phyloP scores from a whole-genome alignment of 1,139 yeast genomes.

The Yamadazyma sp. region DNA sequence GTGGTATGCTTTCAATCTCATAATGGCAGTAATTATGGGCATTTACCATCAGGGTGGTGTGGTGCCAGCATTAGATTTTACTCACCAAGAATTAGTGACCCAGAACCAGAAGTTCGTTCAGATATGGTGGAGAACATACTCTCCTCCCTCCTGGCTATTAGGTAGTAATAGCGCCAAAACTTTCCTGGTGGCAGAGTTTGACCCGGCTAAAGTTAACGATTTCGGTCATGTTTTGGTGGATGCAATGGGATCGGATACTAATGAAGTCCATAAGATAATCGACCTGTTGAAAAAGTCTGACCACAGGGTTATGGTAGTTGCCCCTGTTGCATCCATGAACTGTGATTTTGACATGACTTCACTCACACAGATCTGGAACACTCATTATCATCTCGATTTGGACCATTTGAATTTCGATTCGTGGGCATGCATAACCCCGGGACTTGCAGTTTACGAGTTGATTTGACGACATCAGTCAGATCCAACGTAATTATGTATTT shows the following conservation, averaged over 20 bases:
- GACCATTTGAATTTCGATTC: constrained; percentile 63
- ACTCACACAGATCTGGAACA: constrained; percentile 41
- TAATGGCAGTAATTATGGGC: constrained; percentile 70
- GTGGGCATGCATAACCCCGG: constrained; percentile 52
- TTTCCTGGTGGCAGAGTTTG: constrained; percentile 18
- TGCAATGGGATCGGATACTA: constrained; percentile 54
- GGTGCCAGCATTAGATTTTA: constrained; percentile 56
- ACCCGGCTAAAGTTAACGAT: constrained; percentile 5
- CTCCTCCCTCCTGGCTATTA: constrained; percentile 89
- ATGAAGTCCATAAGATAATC: constrained; percentile 7
- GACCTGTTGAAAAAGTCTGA: constrained; percentile 1
- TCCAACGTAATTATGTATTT: constrained; percentile 6
- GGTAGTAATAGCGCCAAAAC: constrained; percentile 33
- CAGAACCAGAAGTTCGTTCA: constrained; percentile 28
- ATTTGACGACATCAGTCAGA: constrained; percentile 7
- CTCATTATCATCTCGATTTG: constrained; percentile 55
- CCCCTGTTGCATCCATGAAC: constrained; percentile 51
- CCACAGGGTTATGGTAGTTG: constrained; percentile 33
- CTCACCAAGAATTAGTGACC: constrained; percentile 17
- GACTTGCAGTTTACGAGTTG: constrained; percentile 54
- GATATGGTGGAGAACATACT: constrained; percentile 92
- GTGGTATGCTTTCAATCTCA: constrained; percentile 69
- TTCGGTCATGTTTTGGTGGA: constrained; percentile 35
- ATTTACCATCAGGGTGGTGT: constrained; percentile 89
- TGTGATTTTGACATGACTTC: constrained; percentile 12